Evolutionary conservation across 179 eudicot species (phyloP), one percentile per base, ranked within the genome.

Genomic region (Spinacia oleracea): DNA sequence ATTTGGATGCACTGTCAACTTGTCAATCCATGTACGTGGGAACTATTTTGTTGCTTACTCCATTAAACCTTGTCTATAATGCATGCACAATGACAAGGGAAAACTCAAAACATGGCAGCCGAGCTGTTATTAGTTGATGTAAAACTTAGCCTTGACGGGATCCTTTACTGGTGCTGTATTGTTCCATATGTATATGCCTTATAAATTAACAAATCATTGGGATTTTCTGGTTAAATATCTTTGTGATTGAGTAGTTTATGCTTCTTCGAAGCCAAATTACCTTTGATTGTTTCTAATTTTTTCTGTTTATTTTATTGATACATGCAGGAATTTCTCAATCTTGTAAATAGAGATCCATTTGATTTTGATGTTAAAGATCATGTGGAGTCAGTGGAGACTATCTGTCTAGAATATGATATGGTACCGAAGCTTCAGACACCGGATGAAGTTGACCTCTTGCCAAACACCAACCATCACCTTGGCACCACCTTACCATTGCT

Each of bases 321-420:
- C 48, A 82, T 81, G 79, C 89, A 96, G 99, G 94, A 87, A 76
- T 76, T 78, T 80, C 82, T 74, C 4, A 72, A 80, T 74, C 74
- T 81, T 70, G 78, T 67, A 27, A 84, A 83, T 74, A 62, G 65
- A 66, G 79, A 80, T 79, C 82, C 77, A 21, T 75, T 80, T 73
- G 84, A 70, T 58, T 27, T 78, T 78, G 90, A 87, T 85, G 83
- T 85, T 74, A 86, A 83, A 72, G 86, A 88, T 21, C 84, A 84
- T 9, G 48, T 90, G 76, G 82, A 79, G 74, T 81, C 90, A 51
- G 86, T 92, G 70, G 92, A 89, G 79, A 76, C 88, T 82, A 78
- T 88, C 4, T 51, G 74, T 78, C 51, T 76, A 12, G 88, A 86
- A 42, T 82, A 79, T 81, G 78, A 56, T 31, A 71, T 79, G 69